Evolutionary conservation across 1,284 basidiomycete species (phyloP), one percentile per base, ranked within the genome.

Genomic region (Puccinia triticina): DNA sequence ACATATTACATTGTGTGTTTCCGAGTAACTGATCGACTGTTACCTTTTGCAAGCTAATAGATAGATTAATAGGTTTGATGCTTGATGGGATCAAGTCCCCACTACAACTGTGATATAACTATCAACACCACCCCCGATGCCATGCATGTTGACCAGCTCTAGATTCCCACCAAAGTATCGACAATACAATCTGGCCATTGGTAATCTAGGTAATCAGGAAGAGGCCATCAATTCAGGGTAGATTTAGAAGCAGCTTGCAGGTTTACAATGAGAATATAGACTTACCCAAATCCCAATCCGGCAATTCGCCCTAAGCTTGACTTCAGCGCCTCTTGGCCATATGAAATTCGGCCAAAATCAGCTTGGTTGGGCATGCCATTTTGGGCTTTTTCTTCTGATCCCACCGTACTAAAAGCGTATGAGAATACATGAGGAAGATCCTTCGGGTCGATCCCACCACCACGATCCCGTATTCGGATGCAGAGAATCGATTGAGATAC

Each of bases 171-270:
- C 72, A 75, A 82, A 82, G 61, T 82, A 82, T 48, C 79, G 53
- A 50, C 67, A 71, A 75, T 82, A 82, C n/a, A 75, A 23, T 67
- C 79, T 75, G 23, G 79, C 79, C 79, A 82, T 82, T 29, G 79
- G 79, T 37, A 82, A 75, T 29, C 79, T 82, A 21, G 55, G 61
- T n/a, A 67, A 67, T 48, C 46, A 77, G 32, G 37, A 53, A 12
- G 61, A 37, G 4, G 18, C n/a, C 40, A 29, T 48, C 66, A 69
- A 48, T 69, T 67, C 64, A 37, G 10, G 69, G 26, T n/a, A n/a
- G n/a, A 23, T 26, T 29, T 50, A 3, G 32, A 72, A 12, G n/a
- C n/a, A n/a, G 5, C 37, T 53, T n/a, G 37, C n/a, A 55, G 11
- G n/a, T 32, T 73, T 23, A 53, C 34, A 37, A 21, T 2, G n/a